Evolutionary conservation across 495 filamentous ascomycete species (phyloP), one percentile per base, ranked within the genome.

Genomic region (Darksidea phi): DNA sequence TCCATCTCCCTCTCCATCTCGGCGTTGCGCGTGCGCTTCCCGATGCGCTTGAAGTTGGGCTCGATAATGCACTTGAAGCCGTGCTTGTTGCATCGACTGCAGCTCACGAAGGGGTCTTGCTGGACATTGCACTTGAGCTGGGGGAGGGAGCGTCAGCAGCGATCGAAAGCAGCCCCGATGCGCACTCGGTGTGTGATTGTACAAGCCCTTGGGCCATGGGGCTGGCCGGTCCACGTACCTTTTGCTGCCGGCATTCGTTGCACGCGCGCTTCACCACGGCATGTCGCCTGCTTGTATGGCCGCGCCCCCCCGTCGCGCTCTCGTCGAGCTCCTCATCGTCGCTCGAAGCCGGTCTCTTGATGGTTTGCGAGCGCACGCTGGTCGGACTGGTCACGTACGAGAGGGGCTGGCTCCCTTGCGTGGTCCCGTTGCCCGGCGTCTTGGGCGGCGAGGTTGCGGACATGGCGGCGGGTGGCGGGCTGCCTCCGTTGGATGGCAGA

Each of bases 191-290:
- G n/a, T n/a, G n/a, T n/a, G n/a, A n/a, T n/a, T n/a, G n/a, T n/a
- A n/a, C n/a, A n/a, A n/a, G n/a, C n/a, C n/a, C n/a, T n/a, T n/a
- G 52, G 38, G 53, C 20, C 18, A 1, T 17, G 6, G 11, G 10
- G 18, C 11, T 46, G 53, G 25, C 12, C 28, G 15, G 17, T 25
- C 64, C 38, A 61, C 76, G 76, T 68, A 92, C 90, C 82, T 97
- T 96, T 74, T 96, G 91, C 74, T 97, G 92, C 38, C 91, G 84
- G 73, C 92, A 97, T 72, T 97, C 90, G 75, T 97, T 96, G 18
- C 41, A 43, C 13, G 41, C 41, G 41, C 65, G 49, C 48, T 68
- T 68, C 50, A 64, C 65, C 20, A 52, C 59, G 17, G 60, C 56
- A 36, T 60, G 23, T 25, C 65, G 60, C 24, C 45, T 18, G 36